Evolutionary conservation across 2,329 filamentous ascomycete species (phyloP).

Genomic region (Trichoderma pleuroti): DNA sequence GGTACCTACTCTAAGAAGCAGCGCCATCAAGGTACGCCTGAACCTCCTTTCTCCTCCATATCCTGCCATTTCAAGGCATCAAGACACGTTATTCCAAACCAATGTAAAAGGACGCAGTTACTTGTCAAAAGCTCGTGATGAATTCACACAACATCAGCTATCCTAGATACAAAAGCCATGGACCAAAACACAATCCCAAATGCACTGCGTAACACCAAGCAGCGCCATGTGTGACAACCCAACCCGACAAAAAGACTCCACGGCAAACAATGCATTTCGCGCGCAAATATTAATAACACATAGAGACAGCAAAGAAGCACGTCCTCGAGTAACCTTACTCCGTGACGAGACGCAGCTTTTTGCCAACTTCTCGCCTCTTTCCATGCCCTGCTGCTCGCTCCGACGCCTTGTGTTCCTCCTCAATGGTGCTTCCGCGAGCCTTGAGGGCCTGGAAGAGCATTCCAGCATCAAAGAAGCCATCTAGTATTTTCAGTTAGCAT

Average conservation of each 20-base stretch:
- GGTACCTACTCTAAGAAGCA: no score
- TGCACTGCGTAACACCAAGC: not conserved
- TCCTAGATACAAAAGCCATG: not conserved
- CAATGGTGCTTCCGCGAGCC: slow-evolving; percentile 57
- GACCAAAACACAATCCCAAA: not conserved
- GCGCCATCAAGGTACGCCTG: no score
- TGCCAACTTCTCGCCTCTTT: slow-evolving; percentile 65
- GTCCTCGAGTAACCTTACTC: slow-evolving; percentile 14
- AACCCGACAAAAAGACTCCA: not conserved
- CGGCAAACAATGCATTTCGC: not conserved
- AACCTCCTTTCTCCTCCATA: no score
- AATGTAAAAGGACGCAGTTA: not conserved
- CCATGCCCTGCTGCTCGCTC: slow-evolving; percentile 59
- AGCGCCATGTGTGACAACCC: not conserved
- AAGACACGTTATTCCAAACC: not conserved
- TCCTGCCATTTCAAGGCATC: no score
- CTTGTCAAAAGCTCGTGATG: not conserved
- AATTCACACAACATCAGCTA: not conserved
- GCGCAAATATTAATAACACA: not conserved
- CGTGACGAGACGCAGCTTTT: slow-evolving; percentile 56
- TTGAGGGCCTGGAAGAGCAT: slow-evolving; percentile 89
- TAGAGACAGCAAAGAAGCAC: not conserved
- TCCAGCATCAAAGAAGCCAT: slow-evolving; percentile 96
- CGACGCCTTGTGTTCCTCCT: slow-evolving; percentile 51
- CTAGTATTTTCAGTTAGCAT: slow-evolving; percentile 47